Evolutionary conservation across 2,329 filamentous ascomycete species (phyloP).

Genomic region (Lachnellula cervina): DNA sequence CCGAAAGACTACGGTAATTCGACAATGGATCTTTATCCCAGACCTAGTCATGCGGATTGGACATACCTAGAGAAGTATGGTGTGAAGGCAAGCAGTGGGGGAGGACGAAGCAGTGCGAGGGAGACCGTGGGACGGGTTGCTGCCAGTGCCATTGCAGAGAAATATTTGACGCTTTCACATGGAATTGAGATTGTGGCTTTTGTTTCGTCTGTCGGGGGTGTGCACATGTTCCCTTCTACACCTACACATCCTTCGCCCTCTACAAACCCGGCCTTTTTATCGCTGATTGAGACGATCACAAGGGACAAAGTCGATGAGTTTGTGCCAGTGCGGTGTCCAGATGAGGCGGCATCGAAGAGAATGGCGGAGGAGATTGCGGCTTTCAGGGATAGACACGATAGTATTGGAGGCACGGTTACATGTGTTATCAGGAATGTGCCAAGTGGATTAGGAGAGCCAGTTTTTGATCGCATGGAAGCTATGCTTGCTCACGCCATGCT

Average conservation of each 20-base stretch:
- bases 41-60: conserved; percentile 92
- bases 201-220: conserved; percentile 75
- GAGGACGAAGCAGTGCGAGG: conserved; percentile 84
- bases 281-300: conserved; percentile 66
- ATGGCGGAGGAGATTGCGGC: conserved; percentile 79
- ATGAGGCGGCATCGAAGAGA: conserved; percentile 54
- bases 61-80: conserved; percentile 98
- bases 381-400: conserved; percentile 75
- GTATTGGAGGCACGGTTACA: conserved; percentile 90
- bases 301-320: conserved; percentile 75
- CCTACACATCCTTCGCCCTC: conserved; percentile 62
- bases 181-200: conserved; percentile 90
- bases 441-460: conserved; percentile 83
- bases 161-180: conserved; percentile 77
- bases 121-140: conserved; percentile 94
- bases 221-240: conserved; percentile 71
- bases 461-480: conserved; percentile 94
- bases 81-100: conserved; percentile 83
- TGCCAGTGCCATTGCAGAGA: conserved; percentile 87
- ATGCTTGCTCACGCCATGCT: conserved; percentile 90
- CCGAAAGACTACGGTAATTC: conserved; percentile 85
- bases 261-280: conserved; percentile 73
- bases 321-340: conserved; percentile 83
- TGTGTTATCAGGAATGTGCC: conserved; percentile 88
- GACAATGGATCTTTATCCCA: conserved; percentile 88